Base-by-base conservation (phyloP, 257 asterid species). In the Solanum paucissectum region DNA sequence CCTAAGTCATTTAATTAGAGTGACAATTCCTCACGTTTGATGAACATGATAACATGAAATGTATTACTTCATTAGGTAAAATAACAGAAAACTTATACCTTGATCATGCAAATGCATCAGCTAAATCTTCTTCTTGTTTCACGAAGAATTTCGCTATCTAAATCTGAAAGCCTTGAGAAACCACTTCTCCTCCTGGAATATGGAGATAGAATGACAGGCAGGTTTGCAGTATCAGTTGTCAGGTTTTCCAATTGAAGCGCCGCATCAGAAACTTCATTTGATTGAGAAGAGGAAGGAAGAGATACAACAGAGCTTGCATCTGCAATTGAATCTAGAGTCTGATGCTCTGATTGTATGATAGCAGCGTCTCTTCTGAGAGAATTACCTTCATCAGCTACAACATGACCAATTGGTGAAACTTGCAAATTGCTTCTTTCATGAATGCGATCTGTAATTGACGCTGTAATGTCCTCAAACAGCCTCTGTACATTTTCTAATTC, bases 401-500 rank as follows among this genome's bases (percentile, higher is more conserved):
- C 89, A 87, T 60, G 87, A 88, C 88, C 92, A 88, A 77, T 84
- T 2, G 94, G 69, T 42, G 90, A 86, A 88, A 85, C 75, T 34
- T 88, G 92, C 2, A 88, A 69, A n/a, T 86, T 91, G 36, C 83
- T 87, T 85, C 92, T 92, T 44, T 86, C 88, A 46, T 89, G 74
- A 74, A 90, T 46, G 86, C 92, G 90, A 87, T 89, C 88, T 86
- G 91, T 91, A 37, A 96, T 89, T 87, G 90, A 94, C 7, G 95
- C 90, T 89, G 94, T 96, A 82, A 96, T 91, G 88, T 93, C 97
- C 89, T 93, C 98, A 84, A 94, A 94, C 21, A 94, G 88, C 90
- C 95, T 93, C 77, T 93, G 97, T 9, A 96, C 97, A 86, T 91
- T 90, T 88, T 87, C 95, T 89, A 94, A 76, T 83, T 95, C 98